Percentiles rank a stretch among this genome's conserved stretches.
These are phyloP conservation scores for Agaricus sinodeliciosus DNA, from an alignment of 768 basidiomycete species.

Conservation along the genomic window DNA sequence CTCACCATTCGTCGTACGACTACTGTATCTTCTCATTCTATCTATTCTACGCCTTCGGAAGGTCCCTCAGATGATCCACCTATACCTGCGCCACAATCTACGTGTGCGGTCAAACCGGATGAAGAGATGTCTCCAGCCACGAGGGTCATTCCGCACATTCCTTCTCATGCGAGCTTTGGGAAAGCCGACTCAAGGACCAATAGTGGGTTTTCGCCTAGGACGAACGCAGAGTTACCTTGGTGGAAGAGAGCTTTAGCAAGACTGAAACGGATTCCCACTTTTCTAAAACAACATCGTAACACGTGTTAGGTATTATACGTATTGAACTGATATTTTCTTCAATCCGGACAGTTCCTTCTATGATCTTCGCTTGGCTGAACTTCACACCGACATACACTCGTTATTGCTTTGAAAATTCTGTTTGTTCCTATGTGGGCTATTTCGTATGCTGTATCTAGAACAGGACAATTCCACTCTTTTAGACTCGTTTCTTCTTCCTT, in stretches of 20 bases:
- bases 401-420: neutral
- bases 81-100: conserved; percentile 21
- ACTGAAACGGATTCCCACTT: conserved; percentile 9
- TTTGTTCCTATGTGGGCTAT: neutral
- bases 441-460: neutral
- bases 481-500: neutral
- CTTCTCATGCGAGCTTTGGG: conserved; percentile 14
- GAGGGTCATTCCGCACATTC: conserved; percentile 16
- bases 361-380: neutral
- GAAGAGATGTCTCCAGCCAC: neutral
- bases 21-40: conserved; percentile 1
- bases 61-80: conserved; percentile 25
- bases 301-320: neutral
- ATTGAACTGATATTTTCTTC: neutral
- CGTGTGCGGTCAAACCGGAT: conserved; percentile 12
- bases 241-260: conserved; percentile 13
- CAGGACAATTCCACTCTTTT: conserved; percentile 3
- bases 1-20: conserved; percentile 1
- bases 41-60: neutral
- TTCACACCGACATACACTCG: neutral
- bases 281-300: conserved; percentile 1
- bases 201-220: neutral
- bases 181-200: conserved; percentile 15
- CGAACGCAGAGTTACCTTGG: conserved; percentile 7
- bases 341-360: neutral